Conservation (phyloP, 2,329 filamentous ascomycete species). For the Penicillium psychrosexuale region DNA sequence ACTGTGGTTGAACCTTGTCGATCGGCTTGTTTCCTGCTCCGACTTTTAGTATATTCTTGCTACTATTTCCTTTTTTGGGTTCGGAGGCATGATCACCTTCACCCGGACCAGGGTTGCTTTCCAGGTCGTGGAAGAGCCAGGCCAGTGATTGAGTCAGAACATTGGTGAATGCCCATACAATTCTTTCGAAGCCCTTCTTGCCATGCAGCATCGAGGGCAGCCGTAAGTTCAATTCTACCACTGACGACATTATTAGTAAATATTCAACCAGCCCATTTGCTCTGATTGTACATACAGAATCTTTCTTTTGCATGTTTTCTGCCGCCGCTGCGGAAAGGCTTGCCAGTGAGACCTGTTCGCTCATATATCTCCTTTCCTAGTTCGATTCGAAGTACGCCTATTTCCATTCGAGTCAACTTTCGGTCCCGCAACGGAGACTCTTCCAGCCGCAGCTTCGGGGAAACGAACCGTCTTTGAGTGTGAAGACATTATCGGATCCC, state of each 20-base stretch:
- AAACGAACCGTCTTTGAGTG: slow-evolving; percentile 62
- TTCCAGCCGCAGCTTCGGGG: background rate
- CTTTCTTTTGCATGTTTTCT: slow-evolving; percentile 65
- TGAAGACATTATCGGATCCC: slow-evolving; percentile 69
- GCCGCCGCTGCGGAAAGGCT: slow-evolving; percentile 57
- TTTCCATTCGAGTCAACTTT: background rate
- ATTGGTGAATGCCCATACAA: slow-evolving; percentile 75
- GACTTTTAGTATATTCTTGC: background rate
- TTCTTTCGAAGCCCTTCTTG: slow-evolving; percentile 75
- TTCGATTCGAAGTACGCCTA: slow-evolving; percentile 70
- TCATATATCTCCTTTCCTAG: slow-evolving; percentile 81
- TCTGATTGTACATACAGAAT: slow-evolving; percentile 59
- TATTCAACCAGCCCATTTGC: background rate
- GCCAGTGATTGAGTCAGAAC: slow-evolving; percentile 65
- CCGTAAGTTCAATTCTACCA: slow-evolving; percentile 73
- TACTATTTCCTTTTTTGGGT: background rate
- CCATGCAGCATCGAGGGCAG: slow-evolving; percentile 74
- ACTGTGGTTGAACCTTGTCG: slow-evolving; percentile 40
- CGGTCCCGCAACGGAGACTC: background rate
- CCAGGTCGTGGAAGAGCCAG: slow-evolving; percentile 75
- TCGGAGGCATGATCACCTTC: slow-evolving; percentile 41
- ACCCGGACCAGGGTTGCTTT: slow-evolving; percentile 24
- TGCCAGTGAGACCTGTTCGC: slow-evolving; percentile 73
- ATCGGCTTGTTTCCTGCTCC: slow-evolving; percentile 31
- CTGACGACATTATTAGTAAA: slow-evolving; percentile 45